Conservation (phyloP, 495 filamentous ascomycete genomes). For the Xanthoparmelia taractica region DNA sequence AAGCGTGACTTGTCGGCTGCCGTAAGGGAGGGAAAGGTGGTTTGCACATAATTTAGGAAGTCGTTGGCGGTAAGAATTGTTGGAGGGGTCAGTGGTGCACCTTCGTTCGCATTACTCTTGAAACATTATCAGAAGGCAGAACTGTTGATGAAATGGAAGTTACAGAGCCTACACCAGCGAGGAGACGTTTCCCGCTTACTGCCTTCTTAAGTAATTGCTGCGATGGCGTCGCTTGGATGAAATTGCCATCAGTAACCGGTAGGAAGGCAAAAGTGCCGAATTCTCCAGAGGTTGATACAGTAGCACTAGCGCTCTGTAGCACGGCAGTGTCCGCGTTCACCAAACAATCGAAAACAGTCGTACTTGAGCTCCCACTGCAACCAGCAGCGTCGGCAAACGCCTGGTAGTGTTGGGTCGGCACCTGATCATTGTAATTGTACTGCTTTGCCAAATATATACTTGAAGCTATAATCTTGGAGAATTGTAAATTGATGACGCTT, state of each 20-base stretch:
- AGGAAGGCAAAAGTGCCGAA: constrained; percentile 50
- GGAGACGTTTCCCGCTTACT: constrained; percentile 45
- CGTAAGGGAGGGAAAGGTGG: constrained; percentile 44
- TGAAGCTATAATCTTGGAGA: constrained; percentile 37
- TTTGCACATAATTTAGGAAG: constrained; percentile 37
- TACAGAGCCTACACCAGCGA: constrained; percentile 36
- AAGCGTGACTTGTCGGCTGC: constrained; percentile 35
- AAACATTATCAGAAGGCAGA: constrained; percentile 1
- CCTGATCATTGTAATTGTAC: constrained; percentile 40
- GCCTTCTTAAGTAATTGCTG: constrained; percentile 40
- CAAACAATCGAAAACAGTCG: constrained; percentile 48
- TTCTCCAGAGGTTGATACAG: constrained; percentile 38
- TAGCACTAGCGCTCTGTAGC: constrained; percentile 48
- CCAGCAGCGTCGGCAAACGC: constrained; percentile 45
- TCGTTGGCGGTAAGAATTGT: constrained; percentile 38
- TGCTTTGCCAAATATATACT: constrained; percentile 44
- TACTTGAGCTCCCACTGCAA: constrained; percentile 31
- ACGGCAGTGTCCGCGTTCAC: constrained; percentile 37
- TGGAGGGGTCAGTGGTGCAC: constrained; percentile 38
- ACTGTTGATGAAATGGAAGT: background rate
- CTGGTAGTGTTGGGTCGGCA: constrained; percentile 44
- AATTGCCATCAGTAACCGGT: constrained; percentile 52
- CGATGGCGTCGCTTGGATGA: constrained; percentile 44
- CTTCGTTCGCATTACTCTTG: constrained; percentile 47
- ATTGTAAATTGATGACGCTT: background rate